phyloP scores from a whole-genome alignment of 2,329 filamentous ascomycete genomes.

The Cytospora piceae region DNA sequence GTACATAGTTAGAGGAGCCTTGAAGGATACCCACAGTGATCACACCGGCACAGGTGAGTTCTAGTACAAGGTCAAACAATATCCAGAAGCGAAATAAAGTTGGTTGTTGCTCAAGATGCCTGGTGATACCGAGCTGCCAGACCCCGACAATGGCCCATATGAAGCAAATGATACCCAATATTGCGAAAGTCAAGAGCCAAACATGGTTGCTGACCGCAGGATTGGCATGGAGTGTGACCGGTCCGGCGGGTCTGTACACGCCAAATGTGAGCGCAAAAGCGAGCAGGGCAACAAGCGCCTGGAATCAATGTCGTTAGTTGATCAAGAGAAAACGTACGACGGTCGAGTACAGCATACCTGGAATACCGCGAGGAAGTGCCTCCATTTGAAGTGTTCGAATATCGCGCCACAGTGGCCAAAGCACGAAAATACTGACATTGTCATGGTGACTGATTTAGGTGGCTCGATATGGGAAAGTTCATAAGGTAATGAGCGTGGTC shows the following conservation, averaged over 20 bases:
- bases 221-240: background rate
- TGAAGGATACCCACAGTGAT: background rate
- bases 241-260: background rate
- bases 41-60: background rate
- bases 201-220: background rate
- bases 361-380: background rate
- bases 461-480: background rate
- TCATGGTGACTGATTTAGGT: background rate
- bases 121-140: background rate
- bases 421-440: background rate
- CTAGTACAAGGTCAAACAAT: background rate
- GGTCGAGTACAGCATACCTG: background rate
- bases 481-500: background rate
- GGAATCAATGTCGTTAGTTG: background rate
- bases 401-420: background rate
- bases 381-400: background rate
- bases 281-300: slow-evolving; percentile 1
- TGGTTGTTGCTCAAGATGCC: background rate
- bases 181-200: background rate
- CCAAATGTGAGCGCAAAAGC: background rate
- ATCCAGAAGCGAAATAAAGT: background rate
- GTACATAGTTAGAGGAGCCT: background rate
- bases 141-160: background rate
- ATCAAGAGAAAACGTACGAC: background rate
- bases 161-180: background rate